These are phyloP conservation scores for Trifolium repens DNA, from an alignment of 306 rosid species.

Conservation along the genomic window DNA sequence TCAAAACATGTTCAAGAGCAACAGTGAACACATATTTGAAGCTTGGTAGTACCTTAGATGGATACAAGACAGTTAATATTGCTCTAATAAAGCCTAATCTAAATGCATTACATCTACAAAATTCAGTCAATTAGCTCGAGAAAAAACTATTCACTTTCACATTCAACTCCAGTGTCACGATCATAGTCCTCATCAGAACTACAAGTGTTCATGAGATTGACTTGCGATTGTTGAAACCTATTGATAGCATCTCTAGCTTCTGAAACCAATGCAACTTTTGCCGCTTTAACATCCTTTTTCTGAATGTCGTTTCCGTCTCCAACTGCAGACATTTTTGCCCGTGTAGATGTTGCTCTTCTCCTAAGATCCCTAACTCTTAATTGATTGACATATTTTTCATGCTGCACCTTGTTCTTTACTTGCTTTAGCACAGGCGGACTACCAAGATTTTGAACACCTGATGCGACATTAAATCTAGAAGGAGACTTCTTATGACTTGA, in stretches of 20 bases:
- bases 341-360: constrained; percentile 57
- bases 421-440: constrained; percentile 84
- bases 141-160: constrained; percentile 45
- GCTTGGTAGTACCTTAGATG: background rate
- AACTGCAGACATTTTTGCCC: constrained; percentile 8
- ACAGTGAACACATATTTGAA: background rate
- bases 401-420: constrained; percentile 69
- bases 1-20: background rate
- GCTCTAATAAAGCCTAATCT: constrained; percentile 18
- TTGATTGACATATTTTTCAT: constrained; percentile 85
- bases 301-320: constrained; percentile 45
- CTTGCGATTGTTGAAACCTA: constrained; percentile 55
- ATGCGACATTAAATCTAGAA: constrained; percentile 61
- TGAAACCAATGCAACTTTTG: constrained; percentile 72
- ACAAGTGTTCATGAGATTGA: constrained; percentile 38
- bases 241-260: constrained; percentile 78
- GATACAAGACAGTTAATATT: background rate
- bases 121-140: constrained; percentile 6
- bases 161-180: constrained; percentile 41
- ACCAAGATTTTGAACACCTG: constrained; percentile 45
- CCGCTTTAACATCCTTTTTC: constrained; percentile 58
- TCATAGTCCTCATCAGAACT: constrained; percentile 50
- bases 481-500: constrained; percentile 55
- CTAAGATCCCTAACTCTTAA: constrained; percentile 68
- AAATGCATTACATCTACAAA: constrained; percentile 17